Percentiles rank a stretch among this genome's conserved stretches.
These are phyloP conservation scores for Aspergillus sp. DNA, from an alignment of 2,329 filamentous ascomycete genomes.

Conservation along the genomic window DNA sequence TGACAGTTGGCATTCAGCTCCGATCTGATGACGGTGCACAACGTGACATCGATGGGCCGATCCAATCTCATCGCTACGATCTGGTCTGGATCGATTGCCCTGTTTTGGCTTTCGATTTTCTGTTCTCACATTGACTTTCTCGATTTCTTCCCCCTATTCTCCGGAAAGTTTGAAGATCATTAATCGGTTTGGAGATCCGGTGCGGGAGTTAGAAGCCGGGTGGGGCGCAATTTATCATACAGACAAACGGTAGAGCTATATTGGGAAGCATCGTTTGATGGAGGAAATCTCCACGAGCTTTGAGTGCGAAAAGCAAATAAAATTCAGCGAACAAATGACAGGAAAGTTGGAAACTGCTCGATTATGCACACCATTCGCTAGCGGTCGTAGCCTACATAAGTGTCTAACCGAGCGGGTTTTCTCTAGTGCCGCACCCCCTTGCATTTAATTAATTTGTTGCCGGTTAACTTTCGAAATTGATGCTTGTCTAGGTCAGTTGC, in stretches of 20 bases:
- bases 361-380: not conserved
- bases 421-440: not conserved
- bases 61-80: not conserved
- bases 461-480: not conserved
- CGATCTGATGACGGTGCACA: not conserved
- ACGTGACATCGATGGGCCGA: not conserved
- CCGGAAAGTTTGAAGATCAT: not conserved
- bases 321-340: not conserved
- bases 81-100: not conserved
- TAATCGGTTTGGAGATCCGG: not conserved
- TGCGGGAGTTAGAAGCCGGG: not conserved
- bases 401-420: not conserved
- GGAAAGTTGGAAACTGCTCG: not conserved
- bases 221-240: not conserved
- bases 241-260: not conserved
- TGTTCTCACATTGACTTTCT: not conserved
- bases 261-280: not conserved
- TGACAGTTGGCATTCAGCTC: not conserved
- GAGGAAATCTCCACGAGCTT: not conserved
- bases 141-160: not conserved
- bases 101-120: not conserved
- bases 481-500: not conserved
- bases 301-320: not conserved
- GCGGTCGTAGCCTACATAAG: not conserved
- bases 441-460: not conserved